Conservation (phyloP, 208 protist genomes). For the Acanthamoeba triangularis region DNA sequence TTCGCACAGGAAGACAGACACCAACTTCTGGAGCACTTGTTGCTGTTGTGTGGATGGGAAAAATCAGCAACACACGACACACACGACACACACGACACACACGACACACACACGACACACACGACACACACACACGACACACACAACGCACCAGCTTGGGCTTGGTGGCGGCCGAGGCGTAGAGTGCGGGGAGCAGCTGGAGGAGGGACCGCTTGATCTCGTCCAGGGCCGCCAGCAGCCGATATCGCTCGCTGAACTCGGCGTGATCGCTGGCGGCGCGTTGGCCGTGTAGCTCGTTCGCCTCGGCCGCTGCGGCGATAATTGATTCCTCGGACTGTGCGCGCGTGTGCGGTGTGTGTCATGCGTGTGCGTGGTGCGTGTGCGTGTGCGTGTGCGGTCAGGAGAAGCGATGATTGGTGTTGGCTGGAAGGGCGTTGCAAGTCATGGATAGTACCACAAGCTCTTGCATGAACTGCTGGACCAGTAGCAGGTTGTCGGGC, state of each 20-base stretch:
- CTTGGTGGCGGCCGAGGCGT: neutral
- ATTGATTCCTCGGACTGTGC: too few species aligned
- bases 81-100: neutral
- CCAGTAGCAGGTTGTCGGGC: neutral
- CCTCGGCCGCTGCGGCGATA: too few species aligned
- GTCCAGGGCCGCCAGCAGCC: neutral
- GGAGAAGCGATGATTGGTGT: neutral
- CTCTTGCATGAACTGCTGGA: constrained; percentile 35
- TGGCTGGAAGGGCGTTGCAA: too few species aligned
- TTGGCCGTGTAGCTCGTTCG: too few species aligned
- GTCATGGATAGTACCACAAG: neutral
- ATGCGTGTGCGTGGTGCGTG: too few species aligned
- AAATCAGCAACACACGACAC: neutral
- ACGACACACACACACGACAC: neutral
- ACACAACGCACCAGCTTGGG: neutral
- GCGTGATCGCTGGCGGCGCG: neutral
- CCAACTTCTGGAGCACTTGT: neutral
- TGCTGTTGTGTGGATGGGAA: neutral
- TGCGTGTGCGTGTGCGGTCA: neutral
- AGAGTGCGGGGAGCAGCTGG: neutral
- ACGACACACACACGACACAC: neutral
- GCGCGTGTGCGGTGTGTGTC: too few species aligned
- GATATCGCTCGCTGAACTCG: neutral
- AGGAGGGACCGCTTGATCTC: constrained; percentile 1
- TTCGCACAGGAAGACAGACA: constrained; percentile 5